A percentile compares a stretch with the other conserved stretches of the same genome.
These are phyloP conservation scores for Aspergillus glaucus DNA, from an alignment of 2,329 filamentous ascomycete species.

Conservation along the genomic window DNA sequence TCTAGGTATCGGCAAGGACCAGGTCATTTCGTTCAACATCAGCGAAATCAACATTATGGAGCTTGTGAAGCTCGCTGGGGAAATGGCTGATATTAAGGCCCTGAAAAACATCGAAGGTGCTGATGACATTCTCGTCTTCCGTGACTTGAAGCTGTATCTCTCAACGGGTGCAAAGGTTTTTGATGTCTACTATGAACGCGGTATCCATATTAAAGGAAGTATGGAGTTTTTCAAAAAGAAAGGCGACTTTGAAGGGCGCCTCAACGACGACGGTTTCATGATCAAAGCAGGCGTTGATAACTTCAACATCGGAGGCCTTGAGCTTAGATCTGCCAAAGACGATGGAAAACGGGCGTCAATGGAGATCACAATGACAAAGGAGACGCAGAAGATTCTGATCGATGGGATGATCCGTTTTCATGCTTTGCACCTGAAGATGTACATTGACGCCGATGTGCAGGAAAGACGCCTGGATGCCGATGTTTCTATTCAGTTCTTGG, in stretches of 20 bases:
- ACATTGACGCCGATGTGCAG: neutral
- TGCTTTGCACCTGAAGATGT: neutral
- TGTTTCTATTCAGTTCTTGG: neutral
- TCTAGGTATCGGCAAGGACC: neutral
- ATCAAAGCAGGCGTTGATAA: neutral
- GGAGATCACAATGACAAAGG: neutral
- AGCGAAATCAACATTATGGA: neutral
- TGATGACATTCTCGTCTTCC: neutral
- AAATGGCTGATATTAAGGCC: neutral
- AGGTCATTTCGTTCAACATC: neutral
- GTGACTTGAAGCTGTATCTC: neutral
- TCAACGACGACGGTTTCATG: neutral
- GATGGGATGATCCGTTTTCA: neutral
- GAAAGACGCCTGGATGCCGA: constrained; percentile 1
- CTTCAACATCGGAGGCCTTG: neutral
- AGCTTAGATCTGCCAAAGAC: neutral
- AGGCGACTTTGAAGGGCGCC: neutral
- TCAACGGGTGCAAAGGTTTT: neutral
- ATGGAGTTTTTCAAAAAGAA: neutral
- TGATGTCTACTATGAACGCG: neutral
- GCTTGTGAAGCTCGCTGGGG: neutral
- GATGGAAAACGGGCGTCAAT: neutral
- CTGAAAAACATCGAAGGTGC: neutral
- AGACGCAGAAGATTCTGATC: neutral
- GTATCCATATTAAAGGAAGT: neutral